Base-by-base conservation (phyloP, 148 eudicot genomes). In the Polygonum aviculare region DNA sequence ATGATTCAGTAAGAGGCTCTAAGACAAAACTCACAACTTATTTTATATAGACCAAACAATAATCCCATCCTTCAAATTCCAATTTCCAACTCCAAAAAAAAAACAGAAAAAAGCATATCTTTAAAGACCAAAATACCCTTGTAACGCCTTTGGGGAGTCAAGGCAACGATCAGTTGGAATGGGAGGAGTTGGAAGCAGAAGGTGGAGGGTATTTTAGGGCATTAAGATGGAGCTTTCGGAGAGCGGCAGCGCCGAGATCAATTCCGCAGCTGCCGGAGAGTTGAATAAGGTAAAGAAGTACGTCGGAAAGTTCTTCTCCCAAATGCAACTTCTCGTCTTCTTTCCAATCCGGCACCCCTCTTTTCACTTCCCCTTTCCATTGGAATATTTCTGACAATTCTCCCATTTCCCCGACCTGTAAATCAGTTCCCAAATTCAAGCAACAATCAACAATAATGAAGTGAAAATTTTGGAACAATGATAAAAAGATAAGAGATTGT, bases 301-400 rank as follows among this genome's bases (percentile, higher is more conserved):
- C 94, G 79, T 90, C 91, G 3, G 94, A 85, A 9, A 90, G 88
- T 75, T 90, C 90, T 82, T 90, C 94, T 0, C 91, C 94, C 7
- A 90, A 19, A 55, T 90, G 94, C 4, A 77, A 76, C 55, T 88
- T 88, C 62, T 90, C 94, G 50, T 86, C 89, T 54, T 90, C 91
- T 85, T 82, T 85, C 94, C 94, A 90, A 49, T 80, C 85, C n/a
- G 90, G 87, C 0, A 90, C 75, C 12, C 89, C 94, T 62, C 81
- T 86, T 26, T 82, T 80, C 2, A 88, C 91, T 80, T 90, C 94
- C 3, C 94, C 94, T 84, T 80, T 88, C 94, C 94, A 90, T 65
- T 90, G 94, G 77, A 90, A 90, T 84, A 88, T 88, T 77, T 86
- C 91, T 9, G 91, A 90, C 21, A 90, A 75, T 75, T 90, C 94